These are phyloP conservation scores for Penicillium sp. DNA, from an alignment of 2,329 filamentous ascomycete species.

Conservation along the genomic window DNA sequence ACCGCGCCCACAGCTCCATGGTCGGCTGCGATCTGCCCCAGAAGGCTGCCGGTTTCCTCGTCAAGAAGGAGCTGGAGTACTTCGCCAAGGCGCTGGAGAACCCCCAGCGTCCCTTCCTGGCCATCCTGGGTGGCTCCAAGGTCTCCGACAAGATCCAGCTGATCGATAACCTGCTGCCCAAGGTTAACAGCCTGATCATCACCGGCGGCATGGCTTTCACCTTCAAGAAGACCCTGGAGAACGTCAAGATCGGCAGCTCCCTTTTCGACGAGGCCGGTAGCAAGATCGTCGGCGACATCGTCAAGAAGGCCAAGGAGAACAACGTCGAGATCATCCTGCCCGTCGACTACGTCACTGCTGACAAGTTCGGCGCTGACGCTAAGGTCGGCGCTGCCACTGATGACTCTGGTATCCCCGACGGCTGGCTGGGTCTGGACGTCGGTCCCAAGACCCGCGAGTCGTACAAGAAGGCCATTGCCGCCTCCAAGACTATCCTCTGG, in stretches of 20 bases:
- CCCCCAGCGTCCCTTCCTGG: conserved; percentile 93
- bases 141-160: conserved; percentile 99
- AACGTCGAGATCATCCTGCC: conserved; percentile 94
- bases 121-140: conserved; percentile 97
- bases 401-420: conserved; percentile 86
- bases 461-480: conserved; percentile 83
- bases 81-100: conserved; percentile 95
- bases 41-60: conserved; percentile 96
- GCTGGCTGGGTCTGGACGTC: conserved; percentile 97
- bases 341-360: conserved; percentile 92
- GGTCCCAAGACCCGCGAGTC: conserved; percentile 86
- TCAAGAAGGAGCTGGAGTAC: conserved; percentile 99
- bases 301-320: conserved; percentile 96
- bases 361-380: conserved; percentile 90
- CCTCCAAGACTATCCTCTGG: conserved; percentile 97
- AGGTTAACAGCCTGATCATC: conserved; percentile 96
- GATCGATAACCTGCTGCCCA: conserved; percentile 97
- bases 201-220: conserved; percentile 99
- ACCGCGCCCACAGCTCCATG: conserved; percentile 99
- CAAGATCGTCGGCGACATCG: conserved; percentile 84
- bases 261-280: conserved; percentile 92
- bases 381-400: conserved; percentile 81
- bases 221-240: conserved; percentile 98
- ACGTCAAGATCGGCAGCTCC: conserved; percentile 84
- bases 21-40: conserved; percentile 94